Evolutionary conservation across 805 yeast species (phyloP), one percentile per base, ranked within the genome.

Genomic region (Komagataella pseudopastoris): DNA sequence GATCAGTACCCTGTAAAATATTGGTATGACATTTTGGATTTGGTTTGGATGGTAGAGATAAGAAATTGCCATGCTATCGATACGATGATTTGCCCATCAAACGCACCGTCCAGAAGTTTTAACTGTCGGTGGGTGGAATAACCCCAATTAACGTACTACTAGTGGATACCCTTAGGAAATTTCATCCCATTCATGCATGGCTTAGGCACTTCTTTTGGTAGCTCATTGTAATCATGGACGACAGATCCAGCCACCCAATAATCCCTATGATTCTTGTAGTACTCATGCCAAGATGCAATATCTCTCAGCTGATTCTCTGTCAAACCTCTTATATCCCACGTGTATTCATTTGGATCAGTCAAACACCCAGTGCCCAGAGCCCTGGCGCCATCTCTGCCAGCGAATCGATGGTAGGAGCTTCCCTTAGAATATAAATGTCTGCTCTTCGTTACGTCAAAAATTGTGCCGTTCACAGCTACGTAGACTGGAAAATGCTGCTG

Each of bases 311-410:
- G 49, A 3, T 63, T 64, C 4, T 58, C 57, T 52, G 76, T 79
- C 20, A 84, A 64, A 0, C 83, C 88, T 43, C 90, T 65, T 46
- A 85, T 63, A 60, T 85, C 91, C 61, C 77, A 74, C 0, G 90
- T 83, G 54, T 72, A 71, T 58, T 84, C 84, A 39, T 75, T 77
- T 14, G 58, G 62, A 39, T 71, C 70, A 45, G 65, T 61, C 53
- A 85, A 78, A 58, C 89, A 84, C 2, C 90, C 90, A 1, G 88
- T 84, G 3, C 76, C 81, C 58, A 75, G 82, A 17, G 84, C 85
- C 24, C 90, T 66, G 2, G 88, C 81, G 45, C 80, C 77, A 62
- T 85, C 93, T 46, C 67, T 67, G 1, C 91, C 93, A 36, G 81
- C 73, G 58, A 85, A 75, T 46, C 71, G 65, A 7, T 69, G 58